Percentiles rank a stretch among this genome's conserved stretches.
phyloP scores from a whole-genome alignment of 1,284 basidiomycete genomes.

The Melampsora americana region DNA sequence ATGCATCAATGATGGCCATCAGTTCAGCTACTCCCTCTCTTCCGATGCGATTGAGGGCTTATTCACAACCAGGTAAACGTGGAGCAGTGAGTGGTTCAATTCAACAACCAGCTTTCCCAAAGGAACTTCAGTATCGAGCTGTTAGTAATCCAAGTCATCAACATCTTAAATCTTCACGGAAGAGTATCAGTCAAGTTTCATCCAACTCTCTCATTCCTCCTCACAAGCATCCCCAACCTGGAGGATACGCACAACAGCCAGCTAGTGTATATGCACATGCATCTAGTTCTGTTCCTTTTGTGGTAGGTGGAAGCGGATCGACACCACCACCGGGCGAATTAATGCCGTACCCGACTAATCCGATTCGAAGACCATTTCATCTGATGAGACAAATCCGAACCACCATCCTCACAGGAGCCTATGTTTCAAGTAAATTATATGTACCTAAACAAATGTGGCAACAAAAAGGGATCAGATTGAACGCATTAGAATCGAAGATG shows the following conservation, averaged over 20 bases:
- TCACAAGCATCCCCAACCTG: too few species aligned
- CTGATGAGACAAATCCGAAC: constrained; percentile 74
- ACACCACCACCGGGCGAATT: too few species aligned
- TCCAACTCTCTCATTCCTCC: too few species aligned
- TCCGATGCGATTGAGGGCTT: constrained; percentile 27
- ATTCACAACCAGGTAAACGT: constrained; percentile 39
- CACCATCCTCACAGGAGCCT: constrained; percentile 82
- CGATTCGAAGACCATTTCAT: constrained; percentile 70
- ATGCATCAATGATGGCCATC: constrained; percentile 8
- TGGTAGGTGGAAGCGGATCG: too few species aligned
- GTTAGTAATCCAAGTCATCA: background rate
- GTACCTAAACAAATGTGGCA: constrained; percentile 87
- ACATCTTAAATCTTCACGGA: background rate
- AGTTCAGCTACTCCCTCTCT: constrained; percentile 1
- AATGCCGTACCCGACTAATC: constrained; percentile 10
- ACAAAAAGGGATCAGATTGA: constrained; percentile 76
- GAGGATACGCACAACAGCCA: background rate
- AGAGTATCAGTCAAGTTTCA: too few species aligned
- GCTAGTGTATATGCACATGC: background rate
- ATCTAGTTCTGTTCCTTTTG: too few species aligned
- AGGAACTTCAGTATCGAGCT: background rate
- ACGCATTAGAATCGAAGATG: constrained; percentile 76
- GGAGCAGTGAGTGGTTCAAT: background rate
- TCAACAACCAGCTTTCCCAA: background rate
- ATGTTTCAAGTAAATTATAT: constrained; percentile 79